These are phyloP conservation scores for Jaltomata sinuosa DNA, from an alignment of 257 asterid genomes.

Conservation along the genomic window DNA sequence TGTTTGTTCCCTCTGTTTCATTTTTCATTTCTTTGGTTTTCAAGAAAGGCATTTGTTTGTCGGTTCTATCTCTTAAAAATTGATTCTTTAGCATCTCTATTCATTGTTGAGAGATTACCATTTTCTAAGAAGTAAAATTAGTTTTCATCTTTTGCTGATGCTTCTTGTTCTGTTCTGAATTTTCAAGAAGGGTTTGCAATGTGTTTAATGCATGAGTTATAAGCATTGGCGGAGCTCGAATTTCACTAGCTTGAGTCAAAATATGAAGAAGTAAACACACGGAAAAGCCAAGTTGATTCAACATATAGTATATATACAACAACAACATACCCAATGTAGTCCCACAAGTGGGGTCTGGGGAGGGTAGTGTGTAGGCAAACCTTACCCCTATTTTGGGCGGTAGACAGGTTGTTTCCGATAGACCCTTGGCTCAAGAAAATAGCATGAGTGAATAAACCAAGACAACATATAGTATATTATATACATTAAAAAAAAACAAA, in stretches of 20 bases:
- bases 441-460: too few species aligned
- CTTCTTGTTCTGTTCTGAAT: neutral
- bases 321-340: too few species aligned
- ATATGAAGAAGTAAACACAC: neutral
- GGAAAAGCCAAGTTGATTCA: neutral
- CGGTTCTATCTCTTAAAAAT: neutral
- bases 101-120: neutral
- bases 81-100: neutral
- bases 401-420: too few species aligned
- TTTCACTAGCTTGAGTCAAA: neutral
- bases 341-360: too few species aligned
- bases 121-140: neutral
- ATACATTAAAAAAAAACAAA: neutral
- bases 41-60: neutral
- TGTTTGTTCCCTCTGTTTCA: neutral
- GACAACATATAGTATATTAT: neutral
- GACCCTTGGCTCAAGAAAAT: too few species aligned
- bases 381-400: too few species aligned
- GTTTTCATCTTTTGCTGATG: neutral
- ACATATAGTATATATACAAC: neutral
- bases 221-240: neutral
- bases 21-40: neutral
- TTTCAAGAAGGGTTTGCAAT: neutral
- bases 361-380: too few species aligned
- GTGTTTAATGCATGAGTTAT: neutral